Evolutionary conservation across 495 filamentous ascomycete species (phyloP).

Genomic region (Daldinia vernicosa): DNA sequence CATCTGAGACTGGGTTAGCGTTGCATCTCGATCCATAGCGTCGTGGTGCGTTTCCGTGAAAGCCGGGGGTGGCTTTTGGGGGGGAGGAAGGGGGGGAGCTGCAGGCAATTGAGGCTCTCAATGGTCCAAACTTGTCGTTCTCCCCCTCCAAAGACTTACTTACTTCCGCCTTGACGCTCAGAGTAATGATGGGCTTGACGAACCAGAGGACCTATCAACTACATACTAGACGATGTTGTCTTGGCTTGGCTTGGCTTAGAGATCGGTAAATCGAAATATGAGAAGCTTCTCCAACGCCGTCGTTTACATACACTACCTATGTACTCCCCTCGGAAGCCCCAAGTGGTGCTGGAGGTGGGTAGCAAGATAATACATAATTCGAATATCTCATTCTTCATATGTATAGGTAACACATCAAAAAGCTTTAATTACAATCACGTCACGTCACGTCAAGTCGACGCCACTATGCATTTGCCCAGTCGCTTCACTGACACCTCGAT

Average conservation of each 20-base stretch:
- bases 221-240: conserved; percentile 1
- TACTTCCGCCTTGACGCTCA: conserved; percentile 4
- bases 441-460: conserved; percentile 43
- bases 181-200: conserved; percentile 25
- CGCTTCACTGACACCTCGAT: conserved; percentile 2
- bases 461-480: conserved; percentile 33
- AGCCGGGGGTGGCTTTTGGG: conserved; percentile 25
- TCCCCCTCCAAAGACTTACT: background rate
- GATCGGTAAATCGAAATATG: conserved; percentile 10
- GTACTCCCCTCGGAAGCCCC: background rate
- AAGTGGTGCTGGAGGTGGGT: background rate
- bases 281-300: background rate
- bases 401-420: background rate
- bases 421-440: conserved; percentile 29
- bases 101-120: conserved; percentile 40
- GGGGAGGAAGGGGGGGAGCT: conserved; percentile 12
- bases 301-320: background rate
- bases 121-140: conserved; percentile 25
- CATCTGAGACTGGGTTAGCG: conserved; percentile 39
- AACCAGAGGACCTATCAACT: conserved; percentile 7
- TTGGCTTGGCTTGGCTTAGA: conserved; percentile 2
- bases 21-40: conserved; percentile 22
- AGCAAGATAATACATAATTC: conserved; percentile 32
- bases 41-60: conserved; percentile 27
- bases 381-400: conserved; percentile 8